A percentile compares a stretch with the other conserved stretches of the same genome.
Conservation (phyloP, 2,329 filamentous ascomycete genomes). For the Lithohypha guttulata region DNA sequence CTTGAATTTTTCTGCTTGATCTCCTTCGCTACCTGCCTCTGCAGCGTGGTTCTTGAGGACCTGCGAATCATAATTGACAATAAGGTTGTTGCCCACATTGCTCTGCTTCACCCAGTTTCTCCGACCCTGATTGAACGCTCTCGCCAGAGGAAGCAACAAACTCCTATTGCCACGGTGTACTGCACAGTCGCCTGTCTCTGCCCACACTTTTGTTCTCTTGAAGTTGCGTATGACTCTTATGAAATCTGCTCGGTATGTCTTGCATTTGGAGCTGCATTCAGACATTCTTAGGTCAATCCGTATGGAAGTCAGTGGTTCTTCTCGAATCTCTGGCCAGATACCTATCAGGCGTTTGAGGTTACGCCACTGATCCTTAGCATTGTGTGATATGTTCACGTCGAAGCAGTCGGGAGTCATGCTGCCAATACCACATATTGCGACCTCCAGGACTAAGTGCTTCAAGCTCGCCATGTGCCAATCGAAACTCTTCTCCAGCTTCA, state of each 20-base stretch:
- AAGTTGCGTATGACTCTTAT: slow-evolving; percentile 7
- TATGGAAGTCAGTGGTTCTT: slow-evolving; percentile 1
- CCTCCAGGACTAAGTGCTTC: slow-evolving; percentile 1
- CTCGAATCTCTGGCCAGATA: slow-evolving; percentile 5
- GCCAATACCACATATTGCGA: slow-evolving; percentile 1
- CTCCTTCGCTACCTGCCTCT: neutral
- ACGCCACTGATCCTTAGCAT: slow-evolving; percentile 7
- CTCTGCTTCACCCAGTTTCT: slow-evolving; percentile 5
- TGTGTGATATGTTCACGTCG: neutral
- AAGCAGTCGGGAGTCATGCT: slow-evolving; percentile 7
- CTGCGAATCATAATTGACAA: slow-evolving; percentile 5
- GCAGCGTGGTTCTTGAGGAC: neutral
- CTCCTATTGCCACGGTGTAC: neutral
- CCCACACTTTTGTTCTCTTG: slow-evolving; percentile 6
- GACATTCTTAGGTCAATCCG: neutral
- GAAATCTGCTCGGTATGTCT: slow-evolving; percentile 3
- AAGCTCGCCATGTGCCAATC: slow-evolving; percentile 5
- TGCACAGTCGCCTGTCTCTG: slow-evolving; percentile 4
- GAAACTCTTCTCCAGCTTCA: neutral
- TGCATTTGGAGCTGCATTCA: neutral
- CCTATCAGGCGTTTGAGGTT: slow-evolving; percentile 4
- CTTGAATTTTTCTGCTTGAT: slow-evolving; percentile 8
- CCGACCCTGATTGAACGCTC: slow-evolving; percentile 5
- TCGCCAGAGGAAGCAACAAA: slow-evolving; percentile 1
- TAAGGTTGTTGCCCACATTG: slow-evolving; percentile 6